Evolutionary conservation across 768 basidiomycete genomes (phyloP).

Genomic region (Leucosporidium yakuticum): DNA sequence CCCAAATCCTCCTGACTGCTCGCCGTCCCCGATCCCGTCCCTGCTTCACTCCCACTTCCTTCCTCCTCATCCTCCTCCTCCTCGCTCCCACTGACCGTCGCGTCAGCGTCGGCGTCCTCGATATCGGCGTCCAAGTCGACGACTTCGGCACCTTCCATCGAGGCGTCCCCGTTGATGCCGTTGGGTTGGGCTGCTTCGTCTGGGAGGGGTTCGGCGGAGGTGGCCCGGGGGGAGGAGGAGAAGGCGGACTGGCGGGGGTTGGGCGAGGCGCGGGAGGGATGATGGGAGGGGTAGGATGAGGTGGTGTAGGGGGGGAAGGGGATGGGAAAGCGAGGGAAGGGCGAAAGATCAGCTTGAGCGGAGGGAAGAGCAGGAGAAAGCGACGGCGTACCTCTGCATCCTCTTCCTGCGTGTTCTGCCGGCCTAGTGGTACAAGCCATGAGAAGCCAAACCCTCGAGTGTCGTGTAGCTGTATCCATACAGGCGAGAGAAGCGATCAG

Average conservation of each 20-base stretch:
- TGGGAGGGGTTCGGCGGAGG: neutral
- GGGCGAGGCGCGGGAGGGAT: neutral
- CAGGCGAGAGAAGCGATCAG: neutral
- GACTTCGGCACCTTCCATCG: neutral
- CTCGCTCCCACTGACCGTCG: neutral
- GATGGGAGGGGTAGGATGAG: neutral
- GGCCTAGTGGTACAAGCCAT: slow-evolving; percentile 28
- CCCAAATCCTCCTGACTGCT: too few relatives aligned
- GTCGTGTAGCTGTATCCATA: slow-evolving; percentile 7
- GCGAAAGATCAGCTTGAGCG: too few relatives aligned
- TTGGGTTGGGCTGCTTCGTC: neutral
- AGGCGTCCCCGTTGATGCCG: neutral
- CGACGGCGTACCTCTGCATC: slow-evolving; percentile 18
- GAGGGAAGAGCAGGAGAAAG: neutral
- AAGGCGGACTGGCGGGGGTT: slow-evolving; percentile 9
- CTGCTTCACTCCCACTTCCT: neutral
- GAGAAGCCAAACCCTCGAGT: slow-evolving; percentile 18
- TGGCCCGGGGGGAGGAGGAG: slow-evolving; percentile 1
- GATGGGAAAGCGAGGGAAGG: too few relatives aligned
- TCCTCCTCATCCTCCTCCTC: neutral
- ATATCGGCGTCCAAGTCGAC: slow-evolving; percentile 31
- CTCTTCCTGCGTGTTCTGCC: slow-evolving; percentile 26
- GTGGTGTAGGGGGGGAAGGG: neutral
- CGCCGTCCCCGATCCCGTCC: too few relatives aligned
- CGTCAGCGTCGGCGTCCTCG: slow-evolving; percentile 30